Percentiles rank a stretch among this genome's conserved stretches.
These are phyloP conservation scores for Xylariales sp. DNA, from an alignment of 2,329 filamentous ascomycete genomes.

Conservation along the genomic window DNA sequence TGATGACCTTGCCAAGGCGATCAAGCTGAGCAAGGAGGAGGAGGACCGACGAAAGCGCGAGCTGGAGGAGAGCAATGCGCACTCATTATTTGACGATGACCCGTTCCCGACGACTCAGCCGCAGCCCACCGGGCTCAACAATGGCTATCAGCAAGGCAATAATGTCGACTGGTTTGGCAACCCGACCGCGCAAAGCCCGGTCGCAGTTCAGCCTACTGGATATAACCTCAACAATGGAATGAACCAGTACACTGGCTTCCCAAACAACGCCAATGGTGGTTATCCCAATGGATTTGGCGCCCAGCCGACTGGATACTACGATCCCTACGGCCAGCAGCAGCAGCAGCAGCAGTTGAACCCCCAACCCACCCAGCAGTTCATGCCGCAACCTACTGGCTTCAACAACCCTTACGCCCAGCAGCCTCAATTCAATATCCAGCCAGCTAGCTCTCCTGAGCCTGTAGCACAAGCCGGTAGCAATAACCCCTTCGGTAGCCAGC, in stretches of 20 bases:
- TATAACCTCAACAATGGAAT: constrained; percentile 51
- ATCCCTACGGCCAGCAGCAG: constrained; percentile 61
- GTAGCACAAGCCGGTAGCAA: constrained; percentile 76
- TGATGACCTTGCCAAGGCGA: constrained; percentile 89
- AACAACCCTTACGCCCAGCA: constrained; percentile 48
- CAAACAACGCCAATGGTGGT: constrained; percentile 53
- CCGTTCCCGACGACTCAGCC: constrained; percentile 56
- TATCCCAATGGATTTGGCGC: constrained; percentile 65
- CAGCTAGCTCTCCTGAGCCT: constrained; percentile 48
- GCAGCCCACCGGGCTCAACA: constrained; percentile 86
- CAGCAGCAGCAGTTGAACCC: constrained; percentile 38
- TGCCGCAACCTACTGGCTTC: constrained; percentile 39
- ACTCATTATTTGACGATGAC: constrained; percentile 84
- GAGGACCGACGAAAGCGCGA: constrained; percentile 85
- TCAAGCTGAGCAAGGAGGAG: constrained; percentile 91
- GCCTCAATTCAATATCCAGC: constrained; percentile 39
- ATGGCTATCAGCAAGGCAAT: constrained; percentile 94
- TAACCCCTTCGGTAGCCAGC: constrained; percentile 76
- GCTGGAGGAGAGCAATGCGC: constrained; percentile 79
- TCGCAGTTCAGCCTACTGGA: constrained; percentile 76
- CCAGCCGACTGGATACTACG: constrained; percentile 64
- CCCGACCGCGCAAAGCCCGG: constrained; percentile 73
- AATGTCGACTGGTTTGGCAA: constrained; percentile 98
- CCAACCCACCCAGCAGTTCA: constrained; percentile 4
- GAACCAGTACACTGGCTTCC: constrained; percentile 50